phyloP scores from a whole-genome alignment of 306 rosid species.

The cucumber (Cucumis sativus) region Cucumber_9930_V3 NC_026658.2:1917501-1918000 shows the following conservation, averaged over 20 bases:
- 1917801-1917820: too few relatives aligned
- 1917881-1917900: not conserved
- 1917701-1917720: not conserved
- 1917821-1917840: too few relatives aligned
- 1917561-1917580: not conserved
- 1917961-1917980: not conserved
- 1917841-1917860: too few relatives aligned
- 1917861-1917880: not conserved
- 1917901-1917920: not conserved
- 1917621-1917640: not conserved
- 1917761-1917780: too few relatives aligned
- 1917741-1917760: too few relatives aligned
- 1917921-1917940: not conserved
- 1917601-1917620: not conserved
- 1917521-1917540: constrained; percentile 56
- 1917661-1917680: not conserved
- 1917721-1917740: too few relatives aligned
- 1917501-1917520: constrained; percentile 59
- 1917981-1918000: not conserved
- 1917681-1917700: not conserved
- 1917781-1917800: too few relatives aligned
- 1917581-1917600: not conserved
- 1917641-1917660: not conserved
- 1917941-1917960: not conserved
- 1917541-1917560: not conserved